These are phyloP conservation scores for Diplodia intermedia DNA, from an alignment of 2,329 filamentous ascomycete species.

Conservation along the genomic window DNA sequence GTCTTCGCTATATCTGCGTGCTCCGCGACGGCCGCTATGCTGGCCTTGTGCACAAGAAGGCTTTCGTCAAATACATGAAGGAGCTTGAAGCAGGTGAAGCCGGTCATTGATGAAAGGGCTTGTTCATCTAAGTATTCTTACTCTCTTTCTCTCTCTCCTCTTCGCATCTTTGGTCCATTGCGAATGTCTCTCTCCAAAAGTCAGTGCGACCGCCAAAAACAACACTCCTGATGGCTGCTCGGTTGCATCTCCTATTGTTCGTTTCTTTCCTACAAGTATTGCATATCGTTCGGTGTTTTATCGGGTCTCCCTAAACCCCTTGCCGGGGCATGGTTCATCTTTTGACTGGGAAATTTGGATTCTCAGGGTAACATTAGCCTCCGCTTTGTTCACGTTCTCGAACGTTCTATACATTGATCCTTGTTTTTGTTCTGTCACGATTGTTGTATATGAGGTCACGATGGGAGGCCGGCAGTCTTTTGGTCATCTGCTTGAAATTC, in stretches of 20 bases:
- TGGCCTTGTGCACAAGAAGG: slow-evolving; percentile 95
- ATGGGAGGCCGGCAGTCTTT: neutral
- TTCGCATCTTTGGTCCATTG: neutral
- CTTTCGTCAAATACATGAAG: slow-evolving; percentile 92
- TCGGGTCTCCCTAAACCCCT: neutral
- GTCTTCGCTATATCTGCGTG: slow-evolving; percentile 90
- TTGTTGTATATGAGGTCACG: neutral
- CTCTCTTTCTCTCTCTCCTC: neutral
- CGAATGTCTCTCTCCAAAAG: neutral
- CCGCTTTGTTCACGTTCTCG: slow-evolving; percentile 1
- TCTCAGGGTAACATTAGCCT: neutral
- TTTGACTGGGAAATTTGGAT: neutral
- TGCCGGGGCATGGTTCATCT: neutral
- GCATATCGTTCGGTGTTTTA: neutral
- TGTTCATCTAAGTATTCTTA: neutral
- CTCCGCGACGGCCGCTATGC: slow-evolving; percentile 82
- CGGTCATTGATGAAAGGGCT: neutral
- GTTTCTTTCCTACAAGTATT: neutral
- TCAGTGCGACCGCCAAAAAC: neutral
- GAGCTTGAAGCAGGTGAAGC: slow-evolving; percentile 68
- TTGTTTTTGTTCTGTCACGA: neutral
- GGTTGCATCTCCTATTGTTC: neutral
- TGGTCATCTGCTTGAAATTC: neutral
- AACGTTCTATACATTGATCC: neutral
- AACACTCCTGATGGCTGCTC: neutral